Percentiles rank a stretch among this genome's conserved stretches.
phyloP scores from a whole-genome alignment of 2,329 filamentous ascomycete species.

The Colletotrichum liaoningense region DNA sequence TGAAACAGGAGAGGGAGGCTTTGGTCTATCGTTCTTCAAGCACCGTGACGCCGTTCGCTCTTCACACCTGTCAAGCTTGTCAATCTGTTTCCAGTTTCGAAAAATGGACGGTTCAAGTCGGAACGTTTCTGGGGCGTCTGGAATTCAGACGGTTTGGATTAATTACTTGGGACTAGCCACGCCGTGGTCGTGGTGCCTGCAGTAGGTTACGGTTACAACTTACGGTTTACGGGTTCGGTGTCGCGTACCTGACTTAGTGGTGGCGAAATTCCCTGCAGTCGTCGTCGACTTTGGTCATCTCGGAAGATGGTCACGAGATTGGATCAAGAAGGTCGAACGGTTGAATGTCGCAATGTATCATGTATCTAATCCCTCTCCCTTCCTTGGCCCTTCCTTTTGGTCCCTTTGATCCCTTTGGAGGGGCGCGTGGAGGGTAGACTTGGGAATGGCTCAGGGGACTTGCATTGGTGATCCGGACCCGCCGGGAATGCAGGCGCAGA shows the following conservation, averaged over 20 bases:
- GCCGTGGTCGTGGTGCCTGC: background rate
- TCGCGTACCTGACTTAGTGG: conserved; percentile 17
- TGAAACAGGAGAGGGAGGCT: conserved; percentile 19
- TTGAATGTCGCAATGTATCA: background rate
- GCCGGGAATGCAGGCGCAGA: background rate
- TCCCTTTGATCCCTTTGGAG: too few relatives aligned
- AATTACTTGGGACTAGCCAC: background rate
- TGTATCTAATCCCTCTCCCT: too few relatives aligned
- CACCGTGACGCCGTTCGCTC: background rate
- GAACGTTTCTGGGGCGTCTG: conserved; percentile 12
- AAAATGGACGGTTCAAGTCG: background rate
- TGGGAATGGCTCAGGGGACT: background rate
- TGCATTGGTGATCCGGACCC: background rate
- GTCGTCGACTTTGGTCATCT: background rate
- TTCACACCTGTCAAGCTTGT: background rate
- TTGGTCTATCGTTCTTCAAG: background rate
- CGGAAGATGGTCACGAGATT: background rate
- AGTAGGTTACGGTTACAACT: background rate
- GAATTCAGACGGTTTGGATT: conserved; percentile 23
- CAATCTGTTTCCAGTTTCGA: conserved; percentile 4
- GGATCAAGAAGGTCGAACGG: background rate
- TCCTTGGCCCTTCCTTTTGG: too few relatives aligned
- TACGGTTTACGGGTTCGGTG: background rate
- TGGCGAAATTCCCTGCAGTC: background rate
- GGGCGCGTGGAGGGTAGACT: background rate